These are phyloP conservation scores for Boletus tylopilopsis DNA, from an alignment of 768 basidiomycete species.

Conservation along the genomic window DNA sequence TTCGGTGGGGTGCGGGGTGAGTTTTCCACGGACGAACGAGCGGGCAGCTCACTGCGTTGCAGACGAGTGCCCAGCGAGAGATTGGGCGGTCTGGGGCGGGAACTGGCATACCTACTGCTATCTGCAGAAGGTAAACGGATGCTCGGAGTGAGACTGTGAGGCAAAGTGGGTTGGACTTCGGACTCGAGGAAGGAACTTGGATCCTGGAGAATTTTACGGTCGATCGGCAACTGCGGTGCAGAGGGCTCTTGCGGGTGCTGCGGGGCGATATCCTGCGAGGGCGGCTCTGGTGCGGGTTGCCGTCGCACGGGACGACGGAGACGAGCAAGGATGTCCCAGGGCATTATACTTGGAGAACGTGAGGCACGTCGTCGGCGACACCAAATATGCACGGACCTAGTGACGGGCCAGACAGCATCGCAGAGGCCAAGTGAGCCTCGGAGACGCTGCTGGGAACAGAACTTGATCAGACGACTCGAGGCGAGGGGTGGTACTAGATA, in stretches of 20 bases:
- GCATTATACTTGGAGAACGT: constrained; percentile 11
- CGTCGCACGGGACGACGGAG: constrained; percentile 28
- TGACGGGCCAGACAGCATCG: constrained; percentile 3
- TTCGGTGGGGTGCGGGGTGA: constrained; percentile 11
- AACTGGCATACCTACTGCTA: constrained; percentile 2
- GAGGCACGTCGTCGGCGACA: not conserved
- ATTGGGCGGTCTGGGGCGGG: constrained; percentile 3
- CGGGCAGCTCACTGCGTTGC: not conserved
- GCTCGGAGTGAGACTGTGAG: constrained; percentile 28
- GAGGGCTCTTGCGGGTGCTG: not conserved
- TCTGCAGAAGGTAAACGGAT: constrained; percentile 18
- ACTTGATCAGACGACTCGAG: too few relatives aligned
- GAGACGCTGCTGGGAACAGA: not conserved
- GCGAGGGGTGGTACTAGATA: too few relatives aligned
- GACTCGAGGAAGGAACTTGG: constrained; percentile 28
- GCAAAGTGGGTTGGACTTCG: constrained; percentile 4
- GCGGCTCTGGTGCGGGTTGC: constrained; percentile 15
- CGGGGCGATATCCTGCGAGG: constrained; percentile 4
- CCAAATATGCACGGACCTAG: not conserved
- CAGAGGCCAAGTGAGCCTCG: constrained; percentile 2
- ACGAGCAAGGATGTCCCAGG: constrained; percentile 31
- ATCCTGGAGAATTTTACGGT: constrained; percentile 29
- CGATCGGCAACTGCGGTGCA: constrained; percentile 12
- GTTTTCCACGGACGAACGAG: constrained; percentile 5
- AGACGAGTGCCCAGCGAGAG: not conserved